Conservation (phyloP, 1,139 yeast genomes). For the Zygoascus sp. region DNA sequence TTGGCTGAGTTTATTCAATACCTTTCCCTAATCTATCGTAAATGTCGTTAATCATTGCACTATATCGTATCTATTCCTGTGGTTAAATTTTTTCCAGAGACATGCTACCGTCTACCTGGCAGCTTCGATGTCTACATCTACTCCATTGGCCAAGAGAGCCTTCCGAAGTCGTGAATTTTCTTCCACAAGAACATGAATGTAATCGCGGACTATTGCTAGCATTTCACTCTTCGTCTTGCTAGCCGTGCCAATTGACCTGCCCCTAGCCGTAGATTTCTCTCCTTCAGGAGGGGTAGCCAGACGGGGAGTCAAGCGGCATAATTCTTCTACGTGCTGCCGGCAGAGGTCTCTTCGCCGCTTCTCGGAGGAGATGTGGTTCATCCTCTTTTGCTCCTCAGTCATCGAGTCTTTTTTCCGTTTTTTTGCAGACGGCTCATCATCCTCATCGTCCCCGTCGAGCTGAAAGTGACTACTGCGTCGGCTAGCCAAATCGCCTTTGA, state of each 20-base stretch:
- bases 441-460: background rate
- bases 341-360: slow-evolving; percentile 70
- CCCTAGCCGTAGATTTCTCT: slow-evolving; percentile 34
- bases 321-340: slow-evolving; percentile 42
- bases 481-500: too few relatives aligned
- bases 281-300: slow-evolving; percentile 19
- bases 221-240: slow-evolving; percentile 38
- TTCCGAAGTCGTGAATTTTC: slow-evolving; percentile 22
- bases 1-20: background rate
- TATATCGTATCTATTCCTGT: slow-evolving; percentile 2
- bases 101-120: slow-evolving; percentile 3
- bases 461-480: background rate
- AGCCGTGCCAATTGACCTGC: slow-evolving; percentile 30
- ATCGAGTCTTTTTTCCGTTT: slow-evolving; percentile 42
- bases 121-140: background rate
- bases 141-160: background rate
- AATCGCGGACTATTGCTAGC: slow-evolving; percentile 33
- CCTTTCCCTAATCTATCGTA: background rate
- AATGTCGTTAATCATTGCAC: slow-evolving; percentile 3
- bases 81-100: background rate
- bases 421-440: background rate
- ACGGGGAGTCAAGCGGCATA: slow-evolving; percentile 37
- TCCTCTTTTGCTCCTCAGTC: slow-evolving; percentile 61
- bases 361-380: slow-evolving; percentile 70
- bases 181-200: slow-evolving; percentile 28